Percentiles rank a stretch among this genome's conserved stretches.
Conservation (phyloP, 23 red algal genomes). For the Chondrus crispus region DNA sequence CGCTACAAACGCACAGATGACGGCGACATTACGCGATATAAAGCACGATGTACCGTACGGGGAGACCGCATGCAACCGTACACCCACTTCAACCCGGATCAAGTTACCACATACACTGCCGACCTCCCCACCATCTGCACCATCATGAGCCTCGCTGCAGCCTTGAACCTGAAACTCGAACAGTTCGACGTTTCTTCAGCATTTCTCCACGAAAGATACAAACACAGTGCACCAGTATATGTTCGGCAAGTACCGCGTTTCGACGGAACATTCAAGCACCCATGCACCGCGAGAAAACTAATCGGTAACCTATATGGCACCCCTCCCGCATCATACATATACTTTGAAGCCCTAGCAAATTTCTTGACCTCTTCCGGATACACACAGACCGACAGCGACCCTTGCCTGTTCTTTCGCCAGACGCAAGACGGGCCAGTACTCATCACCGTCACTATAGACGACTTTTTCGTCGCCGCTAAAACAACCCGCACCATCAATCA, state of each 20-base stretch:
- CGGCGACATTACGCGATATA: not conserved
- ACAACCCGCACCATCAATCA: not conserved
- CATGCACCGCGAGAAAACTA: not conserved
- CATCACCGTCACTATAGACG: not conserved
- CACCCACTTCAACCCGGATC: not conserved
- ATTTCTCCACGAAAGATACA: conserved; percentile 7
- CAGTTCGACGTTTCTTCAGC: conserved; percentile 33
- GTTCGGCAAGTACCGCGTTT: not conserved
- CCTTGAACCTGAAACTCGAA: not conserved
- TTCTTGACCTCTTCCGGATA: not conserved
- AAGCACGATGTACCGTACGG: not conserved
- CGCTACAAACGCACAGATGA: not conserved
- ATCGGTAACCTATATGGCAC: not conserved
- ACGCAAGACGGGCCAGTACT: not conserved
- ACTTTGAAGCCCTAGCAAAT: not conserved
- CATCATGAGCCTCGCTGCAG: not conserved
- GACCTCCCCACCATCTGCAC: not conserved
- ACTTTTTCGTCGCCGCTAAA: not conserved
- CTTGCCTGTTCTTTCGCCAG: not conserved
- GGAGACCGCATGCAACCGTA: conserved; percentile 22
- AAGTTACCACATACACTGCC: not conserved
- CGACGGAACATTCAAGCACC: not conserved
- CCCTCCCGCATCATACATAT: not conserved
- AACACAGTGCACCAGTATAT: not conserved
- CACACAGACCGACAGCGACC: not conserved